Percentiles rank a stretch among this genome's conserved stretches.
These are phyloP conservation scores for Achaetomium macrosporum DNA, from an alignment of 2,329 filamentous ascomycete species.

Conservation along the genomic window DNA sequence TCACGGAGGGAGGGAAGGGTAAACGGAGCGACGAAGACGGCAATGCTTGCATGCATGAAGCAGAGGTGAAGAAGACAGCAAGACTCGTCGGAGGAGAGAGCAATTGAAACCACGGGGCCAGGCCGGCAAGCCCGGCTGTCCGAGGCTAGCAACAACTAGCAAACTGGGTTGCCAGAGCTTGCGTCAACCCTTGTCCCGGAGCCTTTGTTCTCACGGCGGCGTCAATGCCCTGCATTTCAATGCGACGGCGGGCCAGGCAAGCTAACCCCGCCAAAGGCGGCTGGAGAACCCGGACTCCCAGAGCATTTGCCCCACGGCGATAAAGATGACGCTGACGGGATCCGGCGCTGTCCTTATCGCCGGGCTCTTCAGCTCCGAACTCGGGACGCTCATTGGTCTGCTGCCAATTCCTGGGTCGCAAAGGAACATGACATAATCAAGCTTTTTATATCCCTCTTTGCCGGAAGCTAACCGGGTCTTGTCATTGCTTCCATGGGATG, in stretches of 20 bases:
- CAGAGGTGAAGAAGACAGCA: background rate
- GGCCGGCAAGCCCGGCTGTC: slow-evolving; percentile 2
- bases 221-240: background rate
- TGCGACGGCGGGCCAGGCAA: too few species aligned
- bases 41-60: background rate
- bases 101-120: background rate
- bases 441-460: too few species aligned
- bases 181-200: background rate
- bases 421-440: too few species aligned
- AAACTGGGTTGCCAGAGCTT: background rate
- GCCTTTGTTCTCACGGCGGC: too few species aligned
- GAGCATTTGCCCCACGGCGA: too few species aligned
- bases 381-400: too few species aligned
- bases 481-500: too few species aligned
- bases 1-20: background rate
- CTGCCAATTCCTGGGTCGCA: too few species aligned
- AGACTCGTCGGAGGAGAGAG: background rate
- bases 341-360: background rate
- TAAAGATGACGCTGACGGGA: too few species aligned
- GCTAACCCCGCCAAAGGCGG: background rate
- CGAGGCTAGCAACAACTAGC: background rate
- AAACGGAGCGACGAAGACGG: background rate
- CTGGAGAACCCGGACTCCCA: too few species aligned
- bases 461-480: too few species aligned
- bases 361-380: background rate